phyloP scores from a whole-genome alignment of 1,284 basidiomycete genomes.

The Heterobasidion irregulare region DNA sequence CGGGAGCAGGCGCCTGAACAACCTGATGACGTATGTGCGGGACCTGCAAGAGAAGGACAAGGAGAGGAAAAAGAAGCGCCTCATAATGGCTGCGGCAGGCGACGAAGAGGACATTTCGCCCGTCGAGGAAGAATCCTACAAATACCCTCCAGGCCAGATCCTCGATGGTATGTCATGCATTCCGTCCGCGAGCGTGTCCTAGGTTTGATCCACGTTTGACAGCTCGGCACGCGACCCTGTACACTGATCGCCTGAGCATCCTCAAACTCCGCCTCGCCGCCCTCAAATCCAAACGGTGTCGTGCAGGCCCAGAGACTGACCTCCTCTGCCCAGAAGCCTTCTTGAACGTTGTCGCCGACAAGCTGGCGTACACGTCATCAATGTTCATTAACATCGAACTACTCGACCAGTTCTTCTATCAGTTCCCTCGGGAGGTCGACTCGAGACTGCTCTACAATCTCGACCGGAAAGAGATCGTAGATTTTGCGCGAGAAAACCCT shows the following conservation, averaged over 20 bases:
- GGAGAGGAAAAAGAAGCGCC: constrained; percentile 49
- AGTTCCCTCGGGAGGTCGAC: constrained; percentile 98
- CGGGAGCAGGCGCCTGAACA: constrained; percentile 70
- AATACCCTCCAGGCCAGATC: constrained; percentile 86
- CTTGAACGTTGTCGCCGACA: constrained; percentile 94
- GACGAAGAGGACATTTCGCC: constrained; percentile 35
- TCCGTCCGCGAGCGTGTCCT: background rate
- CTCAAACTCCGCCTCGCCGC: constrained; percentile 81
- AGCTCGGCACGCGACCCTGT: constrained; percentile 91
- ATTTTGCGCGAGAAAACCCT: constrained; percentile 95
- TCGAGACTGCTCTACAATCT: constrained; percentile 90
- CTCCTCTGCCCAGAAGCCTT: constrained; percentile 95
- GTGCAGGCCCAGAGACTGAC: constrained; percentile 78
- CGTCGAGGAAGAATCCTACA: constrained; percentile 60
- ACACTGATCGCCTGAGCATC: constrained; percentile 74
- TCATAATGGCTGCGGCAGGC: constrained; percentile 25
- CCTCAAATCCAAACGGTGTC: constrained; percentile 85
- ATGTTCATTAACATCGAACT: constrained; percentile 99
- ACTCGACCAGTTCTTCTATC: constrained; percentile 97
- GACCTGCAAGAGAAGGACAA: constrained; percentile 77
- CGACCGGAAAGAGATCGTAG: constrained; percentile 76
- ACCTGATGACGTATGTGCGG: constrained; percentile 77
- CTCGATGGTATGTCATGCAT: constrained; percentile 62
- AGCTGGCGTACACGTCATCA: constrained; percentile 90
- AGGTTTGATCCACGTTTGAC: constrained; percentile 10